These are phyloP conservation scores for Kentomonas sorsogonicus DNA, from an alignment of 208 protist genomes.

Conservation along the genomic window DNA sequence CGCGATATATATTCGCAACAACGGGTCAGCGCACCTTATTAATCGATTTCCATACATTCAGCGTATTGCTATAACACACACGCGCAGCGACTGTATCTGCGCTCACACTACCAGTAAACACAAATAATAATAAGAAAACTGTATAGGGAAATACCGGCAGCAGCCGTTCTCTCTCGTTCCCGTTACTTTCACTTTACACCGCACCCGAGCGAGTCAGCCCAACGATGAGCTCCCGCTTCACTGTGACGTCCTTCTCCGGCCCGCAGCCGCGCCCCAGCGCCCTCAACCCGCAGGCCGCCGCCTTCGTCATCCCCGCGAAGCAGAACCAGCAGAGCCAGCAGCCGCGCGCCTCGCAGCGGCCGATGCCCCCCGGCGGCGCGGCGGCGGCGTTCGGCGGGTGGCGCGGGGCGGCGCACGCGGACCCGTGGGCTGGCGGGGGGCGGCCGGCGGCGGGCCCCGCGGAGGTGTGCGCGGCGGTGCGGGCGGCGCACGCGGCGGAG, in stretches of 20 bases:
- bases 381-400: not conserved
- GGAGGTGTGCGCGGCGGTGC: slow-evolving; percentile 21
- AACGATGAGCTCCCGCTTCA: slow-evolving; percentile 12
- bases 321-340: too few relatives aligned
- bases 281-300: slow-evolving; percentile 41
- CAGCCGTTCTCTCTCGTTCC: too few relatives aligned
- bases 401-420: not conserved
- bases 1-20: too few relatives aligned
- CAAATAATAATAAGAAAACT: too few relatives aligned
- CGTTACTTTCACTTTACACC: too few relatives aligned
- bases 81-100: too few relatives aligned
- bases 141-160: too few relatives aligned
- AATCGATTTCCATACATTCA: too few relatives aligned
- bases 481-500: slow-evolving; percentile 21
- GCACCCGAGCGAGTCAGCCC: too few relatives aligned
- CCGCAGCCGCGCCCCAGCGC: slow-evolving; percentile 7
- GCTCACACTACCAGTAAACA: too few relatives aligned
- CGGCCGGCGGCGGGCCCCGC: not conserved
- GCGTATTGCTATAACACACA: too few relatives aligned
- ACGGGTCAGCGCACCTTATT: too few relatives aligned
- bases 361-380: not conserved
- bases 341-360: not conserved
- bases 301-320: slow-evolving; percentile 23
- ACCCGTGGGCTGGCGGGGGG: not conserved
- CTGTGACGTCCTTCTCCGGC: slow-evolving; percentile 15